A percentile compares a stretch with the other conserved stretches of the same genome.
These are phyloP conservation scores for Hymenoscyphus occultus DNA, from an alignment of 2,329 filamentous ascomycete species.

Conservation along the genomic window DNA sequence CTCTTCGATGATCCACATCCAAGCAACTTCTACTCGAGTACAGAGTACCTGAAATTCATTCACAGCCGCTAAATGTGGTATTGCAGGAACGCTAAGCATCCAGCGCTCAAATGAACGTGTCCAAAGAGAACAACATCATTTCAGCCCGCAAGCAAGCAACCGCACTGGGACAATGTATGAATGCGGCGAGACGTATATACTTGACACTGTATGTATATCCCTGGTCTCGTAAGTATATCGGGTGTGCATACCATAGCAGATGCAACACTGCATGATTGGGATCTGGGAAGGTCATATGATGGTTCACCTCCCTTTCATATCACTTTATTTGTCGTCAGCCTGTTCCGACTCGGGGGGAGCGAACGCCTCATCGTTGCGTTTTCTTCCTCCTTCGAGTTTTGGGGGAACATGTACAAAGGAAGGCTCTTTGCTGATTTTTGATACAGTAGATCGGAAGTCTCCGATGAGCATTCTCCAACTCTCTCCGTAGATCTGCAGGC, in stretches of 20 bases:
- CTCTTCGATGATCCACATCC: not conserved
- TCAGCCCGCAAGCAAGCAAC: not conserved
- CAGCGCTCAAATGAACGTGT: not conserved
- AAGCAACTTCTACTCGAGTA: not conserved
- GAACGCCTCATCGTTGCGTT: not conserved
- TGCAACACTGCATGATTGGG: constrained; percentile 4
- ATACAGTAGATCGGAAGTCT: not conserved
- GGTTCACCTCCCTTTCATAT: not conserved
- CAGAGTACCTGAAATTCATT: not conserved
- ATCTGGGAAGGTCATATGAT: not conserved
- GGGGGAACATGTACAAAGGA: not conserved
- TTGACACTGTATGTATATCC: constrained; percentile 1
- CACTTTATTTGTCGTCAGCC: not conserved
- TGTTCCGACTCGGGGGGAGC: not conserved
- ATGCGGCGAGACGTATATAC: constrained; percentile 10
- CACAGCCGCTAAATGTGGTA: not conserved
- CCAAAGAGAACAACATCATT: not conserved
- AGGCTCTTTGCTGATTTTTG: not conserved
- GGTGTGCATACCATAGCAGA: not conserved
- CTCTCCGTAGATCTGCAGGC: not conserved
- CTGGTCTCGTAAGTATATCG: not conserved
- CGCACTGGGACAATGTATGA: constrained; percentile 5
- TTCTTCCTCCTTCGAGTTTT: not conserved
- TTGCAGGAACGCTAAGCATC: not conserved
- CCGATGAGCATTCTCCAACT: not conserved